phyloP scores from a whole-genome alignment of 2,329 filamentous ascomycete species.

The Colletotrichum somersetense region DNA sequence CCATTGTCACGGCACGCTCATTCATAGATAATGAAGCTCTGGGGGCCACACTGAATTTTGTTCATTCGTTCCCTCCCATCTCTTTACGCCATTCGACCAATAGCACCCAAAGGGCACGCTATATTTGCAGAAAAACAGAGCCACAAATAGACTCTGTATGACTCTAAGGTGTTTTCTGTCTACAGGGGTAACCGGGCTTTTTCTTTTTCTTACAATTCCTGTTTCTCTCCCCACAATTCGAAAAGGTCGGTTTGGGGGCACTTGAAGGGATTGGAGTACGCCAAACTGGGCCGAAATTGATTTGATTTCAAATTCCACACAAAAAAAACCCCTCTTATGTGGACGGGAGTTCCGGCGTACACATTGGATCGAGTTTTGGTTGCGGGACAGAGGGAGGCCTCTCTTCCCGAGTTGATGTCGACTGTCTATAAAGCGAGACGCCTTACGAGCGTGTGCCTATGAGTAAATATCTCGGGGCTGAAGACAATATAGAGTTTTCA shows the following conservation, averaged over 20 bases:
- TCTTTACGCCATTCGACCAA: neutral
- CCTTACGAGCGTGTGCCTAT: neutral
- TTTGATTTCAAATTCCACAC: neutral
- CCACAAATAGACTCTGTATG: conserved; percentile 1
- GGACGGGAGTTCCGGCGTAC: conserved; percentile 10
- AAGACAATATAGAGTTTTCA: neutral
- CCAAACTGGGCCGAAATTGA: neutral
- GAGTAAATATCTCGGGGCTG: neutral
- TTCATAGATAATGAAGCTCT: neutral
- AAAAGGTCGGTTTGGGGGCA: neutral
- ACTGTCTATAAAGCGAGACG: neutral
- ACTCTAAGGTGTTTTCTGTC: neutral
- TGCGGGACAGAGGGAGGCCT: neutral
- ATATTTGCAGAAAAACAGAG: conserved; percentile 5
- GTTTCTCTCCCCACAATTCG: neutral
- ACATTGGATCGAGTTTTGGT: neutral
- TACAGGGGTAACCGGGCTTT: neutral
- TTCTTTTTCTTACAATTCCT: neutral
- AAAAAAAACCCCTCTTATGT: neutral
- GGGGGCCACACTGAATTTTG: neutral
- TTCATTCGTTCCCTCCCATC: neutral
- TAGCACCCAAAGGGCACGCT: neutral
- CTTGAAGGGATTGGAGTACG: neutral
- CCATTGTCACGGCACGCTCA: neutral
- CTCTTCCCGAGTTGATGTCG: neutral